Percentiles rank a stretch among this genome's conserved stretches.
Conservation (phyloP, 495 filamentous ascomycete species). For the Neurospora terricola region DNA sequence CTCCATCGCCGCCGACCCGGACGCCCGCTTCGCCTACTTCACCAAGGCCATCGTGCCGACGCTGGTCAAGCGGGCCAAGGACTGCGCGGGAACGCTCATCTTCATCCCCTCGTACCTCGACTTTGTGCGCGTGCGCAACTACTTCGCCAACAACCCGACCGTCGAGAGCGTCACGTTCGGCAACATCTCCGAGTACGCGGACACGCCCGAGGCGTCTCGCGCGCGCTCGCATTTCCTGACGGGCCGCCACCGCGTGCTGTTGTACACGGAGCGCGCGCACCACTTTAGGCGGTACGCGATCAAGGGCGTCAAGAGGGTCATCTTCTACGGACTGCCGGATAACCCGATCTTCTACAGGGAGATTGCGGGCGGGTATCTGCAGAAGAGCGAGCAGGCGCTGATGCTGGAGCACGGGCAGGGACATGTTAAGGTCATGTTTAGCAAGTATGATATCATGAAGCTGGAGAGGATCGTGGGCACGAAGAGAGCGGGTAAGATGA, state of each 20-base stretch:
- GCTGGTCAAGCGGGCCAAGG: constrained; percentile 49
- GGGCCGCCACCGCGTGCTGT: constrained; percentile 68
- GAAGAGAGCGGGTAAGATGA: constrained; percentile 63
- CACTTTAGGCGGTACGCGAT: constrained; percentile 83
- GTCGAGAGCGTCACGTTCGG: constrained; percentile 69
- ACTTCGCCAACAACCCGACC: constrained; percentile 64
- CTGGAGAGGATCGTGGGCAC: constrained; percentile 83
- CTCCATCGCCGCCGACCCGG: constrained; percentile 62
- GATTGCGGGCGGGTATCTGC: constrained; percentile 62
- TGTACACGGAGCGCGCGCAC: constrained; percentile 90
- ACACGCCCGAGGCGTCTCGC: constrained; percentile 62
- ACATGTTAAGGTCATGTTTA: constrained; percentile 65
- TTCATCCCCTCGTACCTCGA: constrained; percentile 91
- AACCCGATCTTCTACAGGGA: constrained; percentile 85
- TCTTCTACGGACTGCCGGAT: constrained; percentile 84
- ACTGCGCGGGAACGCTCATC: constrained; percentile 54
- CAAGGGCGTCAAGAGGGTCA: constrained; percentile 64
- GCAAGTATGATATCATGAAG: constrained; percentile 77
- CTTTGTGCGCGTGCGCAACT: constrained; percentile 86
- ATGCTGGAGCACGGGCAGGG: constrained; percentile 38
- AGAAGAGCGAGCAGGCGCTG: constrained; percentile 44
- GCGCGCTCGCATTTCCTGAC: constrained; percentile 79
- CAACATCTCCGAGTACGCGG: constrained; percentile 78
- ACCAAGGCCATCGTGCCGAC: constrained; percentile 65
- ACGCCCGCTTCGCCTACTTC: constrained; percentile 89